Base-by-base conservation (phyloP, 2,329 filamentous ascomycete genomes). In the Zymoseptoria crescenta region DNA sequence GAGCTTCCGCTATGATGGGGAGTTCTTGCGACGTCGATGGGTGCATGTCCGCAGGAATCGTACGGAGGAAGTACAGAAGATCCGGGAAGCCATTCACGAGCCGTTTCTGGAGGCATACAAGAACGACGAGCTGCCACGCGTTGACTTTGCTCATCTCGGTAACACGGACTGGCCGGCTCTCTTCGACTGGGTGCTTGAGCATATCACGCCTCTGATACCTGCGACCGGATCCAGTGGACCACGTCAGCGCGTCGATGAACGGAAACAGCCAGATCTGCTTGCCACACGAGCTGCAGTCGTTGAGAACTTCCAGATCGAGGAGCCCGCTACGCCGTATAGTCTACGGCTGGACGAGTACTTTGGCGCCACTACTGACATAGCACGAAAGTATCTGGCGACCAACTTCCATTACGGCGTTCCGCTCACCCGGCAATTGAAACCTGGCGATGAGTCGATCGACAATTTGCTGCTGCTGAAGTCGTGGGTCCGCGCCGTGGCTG, bases 111-210 rank as follows among this genome's bases (percentile, higher is more conserved):
- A 78, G 52, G 87, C 87, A 0, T 90, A 91, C 64, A 81, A 85
- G 63, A 78, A 77, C 1, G 80, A 81, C 8, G 79, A 86, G 61
- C 64, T 92, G 1, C 80, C 84, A 1, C 71, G 77, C 1, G 77
- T 92, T 20, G 77, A 90, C 69, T 88, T 83, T 63, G 79, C 88
- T 55, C 74, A 87, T 52, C 78, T 85, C 0, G 71, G 81, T 48
- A 79, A 80, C 1, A 90, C 89, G 60, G 86, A 92, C 68, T 91
- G 89, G 87, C 74, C 77, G 8, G 73, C 71, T 4, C 72, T 92
- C 5, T 80, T 91, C 52, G 77, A 80, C 41, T 93, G 89, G 89
- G 81, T 85, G 1, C 75, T 83, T 63, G 51, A 57, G 41, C 59
- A 59, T 55, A 70, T 41, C 59, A 65, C 53, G 54, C 41, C 57